Evolutionary conservation across 441 rosid species (phyloP).

Genomic region (Brassica hybrid): DNA sequence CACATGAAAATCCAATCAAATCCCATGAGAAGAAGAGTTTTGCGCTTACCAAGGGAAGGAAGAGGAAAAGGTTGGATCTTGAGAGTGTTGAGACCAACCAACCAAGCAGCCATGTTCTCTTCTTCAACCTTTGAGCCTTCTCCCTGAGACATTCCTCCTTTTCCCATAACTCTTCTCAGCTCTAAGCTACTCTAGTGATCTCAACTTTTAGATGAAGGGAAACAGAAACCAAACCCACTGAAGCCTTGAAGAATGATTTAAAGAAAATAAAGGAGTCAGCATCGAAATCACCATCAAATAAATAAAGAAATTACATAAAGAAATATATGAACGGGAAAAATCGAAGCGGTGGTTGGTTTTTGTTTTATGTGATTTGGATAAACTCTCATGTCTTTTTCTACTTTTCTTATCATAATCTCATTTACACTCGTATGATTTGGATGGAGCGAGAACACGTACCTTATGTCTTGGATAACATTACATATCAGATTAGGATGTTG

Average conservation of each 20-base stretch:
- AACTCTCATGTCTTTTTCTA: conserved; percentile 12
- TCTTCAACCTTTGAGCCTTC: conserved; percentile 53
- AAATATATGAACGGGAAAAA: conserved; percentile 20
- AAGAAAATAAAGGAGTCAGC: conserved; percentile 13
- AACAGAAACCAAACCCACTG: conserved; percentile 22
- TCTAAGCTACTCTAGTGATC: conserved; percentile 10
- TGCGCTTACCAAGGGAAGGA: conserved; percentile 72
- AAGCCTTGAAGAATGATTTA: conserved; percentile 13
- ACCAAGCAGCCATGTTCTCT: conserved; percentile 96
- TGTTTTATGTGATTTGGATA: conserved; percentile 1
- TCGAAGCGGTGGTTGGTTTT: conserved; percentile 1
- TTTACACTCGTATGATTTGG: too few relatives aligned
- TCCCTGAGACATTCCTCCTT: conserved; percentile 73
- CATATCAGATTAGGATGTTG: background rate
- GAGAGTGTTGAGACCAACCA: conserved; percentile 76
- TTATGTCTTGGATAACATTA: background rate
- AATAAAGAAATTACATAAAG: conserved; percentile 14
- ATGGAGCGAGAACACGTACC: background rate
- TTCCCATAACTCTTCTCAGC: conserved; percentile 51
- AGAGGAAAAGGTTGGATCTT: conserved; percentile 87
- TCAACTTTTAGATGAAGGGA: conserved; percentile 16
- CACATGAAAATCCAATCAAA: conserved; percentile 10
- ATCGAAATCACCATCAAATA: conserved; percentile 22
- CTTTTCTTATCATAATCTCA: conserved; percentile 4
- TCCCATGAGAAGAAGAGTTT: background rate